These are phyloP conservation scores for Termitomyces sp. DNA, from an alignment of 768 basidiomycete species.

Conservation along the genomic window DNA sequence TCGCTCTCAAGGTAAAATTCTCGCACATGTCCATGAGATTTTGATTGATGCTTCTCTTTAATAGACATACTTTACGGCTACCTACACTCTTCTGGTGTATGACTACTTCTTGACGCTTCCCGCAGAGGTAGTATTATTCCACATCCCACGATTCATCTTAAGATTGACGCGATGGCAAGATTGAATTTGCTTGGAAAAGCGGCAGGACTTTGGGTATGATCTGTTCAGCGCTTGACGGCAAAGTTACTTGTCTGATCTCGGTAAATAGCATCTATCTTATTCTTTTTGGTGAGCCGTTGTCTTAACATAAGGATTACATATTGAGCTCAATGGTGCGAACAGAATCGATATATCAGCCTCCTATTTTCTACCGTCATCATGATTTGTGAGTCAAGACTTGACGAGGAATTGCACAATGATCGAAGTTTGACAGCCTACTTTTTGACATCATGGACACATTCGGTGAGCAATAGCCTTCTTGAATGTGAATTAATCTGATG, in stretches of 20 bases:
- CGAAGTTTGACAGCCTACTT: constrained; percentile 11
- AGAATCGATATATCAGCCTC: constrained; percentile 19
- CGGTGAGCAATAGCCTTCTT: constrained; percentile 4
- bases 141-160: neutral
- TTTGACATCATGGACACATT: constrained; percentile 4
- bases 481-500: neutral
- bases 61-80: constrained; percentile 8
- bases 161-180: neutral
- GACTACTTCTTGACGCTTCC: constrained; percentile 16
- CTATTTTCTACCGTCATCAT: constrained; percentile 10
- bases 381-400: constrained; percentile 6
- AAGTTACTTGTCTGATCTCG: neutral
- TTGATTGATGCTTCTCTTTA: neutral
- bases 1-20: neutral
- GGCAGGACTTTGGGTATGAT: constrained; percentile 7
- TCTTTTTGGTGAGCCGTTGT: constrained; percentile 12
- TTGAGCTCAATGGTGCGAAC: neutral
- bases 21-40: neutral
- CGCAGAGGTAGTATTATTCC: constrained; percentile 7
- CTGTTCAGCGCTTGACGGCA: neutral
- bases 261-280: constrained; percentile 10
- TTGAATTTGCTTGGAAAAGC: constrained; percentile 16
- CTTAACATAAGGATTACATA: neutral
- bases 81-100: constrained; percentile 14
- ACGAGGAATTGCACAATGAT: neutral